phyloP scores from a whole-genome alignment of 225 moss, liverwort and hornwort species.

The Polytrichum formosum region DNA sequence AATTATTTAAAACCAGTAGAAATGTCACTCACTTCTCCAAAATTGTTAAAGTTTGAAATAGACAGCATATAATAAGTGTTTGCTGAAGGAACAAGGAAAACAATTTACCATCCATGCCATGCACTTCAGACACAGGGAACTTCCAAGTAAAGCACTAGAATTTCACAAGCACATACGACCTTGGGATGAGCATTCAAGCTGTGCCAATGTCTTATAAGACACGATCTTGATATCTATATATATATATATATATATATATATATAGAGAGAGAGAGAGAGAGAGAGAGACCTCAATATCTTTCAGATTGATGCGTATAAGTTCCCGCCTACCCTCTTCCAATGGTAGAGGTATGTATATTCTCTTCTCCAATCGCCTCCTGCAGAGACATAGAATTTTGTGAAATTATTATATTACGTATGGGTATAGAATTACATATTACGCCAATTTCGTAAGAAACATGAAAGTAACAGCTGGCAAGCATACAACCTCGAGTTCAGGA shows the following conservation, averaged over 20 bases:
- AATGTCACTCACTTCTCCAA: no score
- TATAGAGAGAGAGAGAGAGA: background rate
- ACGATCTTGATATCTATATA: no score
- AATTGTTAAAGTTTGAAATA: no score
- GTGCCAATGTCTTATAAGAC: background rate
- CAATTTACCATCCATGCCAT: background rate
- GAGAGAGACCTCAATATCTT: slow-evolving; percentile 54
- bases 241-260: background rate
- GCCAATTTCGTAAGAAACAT: no score
- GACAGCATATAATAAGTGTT: no score
- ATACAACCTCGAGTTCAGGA: no score
- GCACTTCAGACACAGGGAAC: background rate
- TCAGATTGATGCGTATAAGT: slow-evolving; percentile 68
- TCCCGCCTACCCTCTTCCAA: slow-evolving; percentile 64
- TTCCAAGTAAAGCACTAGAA: background rate
- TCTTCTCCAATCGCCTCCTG: slow-evolving; percentile 68
- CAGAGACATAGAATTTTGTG: background rate
- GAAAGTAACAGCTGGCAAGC: no score
- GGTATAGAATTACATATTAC: no score
- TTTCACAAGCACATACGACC: slow-evolving; percentile 6
- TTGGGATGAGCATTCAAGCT: background rate
- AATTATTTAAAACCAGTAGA: no score
- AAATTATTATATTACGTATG: no score
- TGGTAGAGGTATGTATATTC: slow-evolving; percentile 68
- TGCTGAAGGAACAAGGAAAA: no score